Evolutionary conservation across 768 basidiomycete genomes (phyloP).

Genomic region (Rhizopogon vesiculosus): DNA sequence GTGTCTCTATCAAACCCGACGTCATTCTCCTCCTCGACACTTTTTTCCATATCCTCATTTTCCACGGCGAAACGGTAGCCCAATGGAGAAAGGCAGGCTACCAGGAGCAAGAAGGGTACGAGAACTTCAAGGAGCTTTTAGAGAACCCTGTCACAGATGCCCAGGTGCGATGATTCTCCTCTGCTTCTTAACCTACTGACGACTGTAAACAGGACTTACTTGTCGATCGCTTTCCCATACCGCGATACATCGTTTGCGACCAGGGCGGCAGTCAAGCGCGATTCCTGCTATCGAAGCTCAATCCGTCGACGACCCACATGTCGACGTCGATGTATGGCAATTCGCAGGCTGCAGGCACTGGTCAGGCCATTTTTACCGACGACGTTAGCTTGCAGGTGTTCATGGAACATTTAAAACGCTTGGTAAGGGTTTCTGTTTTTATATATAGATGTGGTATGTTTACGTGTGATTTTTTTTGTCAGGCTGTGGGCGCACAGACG

Average conservation of each 20-base stretch:
- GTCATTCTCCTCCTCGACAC: slow-evolving; percentile 96
- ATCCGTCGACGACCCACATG: slow-evolving; percentile 98
- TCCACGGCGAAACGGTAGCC: slow-evolving; percentile 96
- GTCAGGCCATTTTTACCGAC: slow-evolving; percentile 97
- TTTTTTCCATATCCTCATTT: slow-evolving; percentile 99
- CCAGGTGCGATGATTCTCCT: slow-evolving; percentile 44
- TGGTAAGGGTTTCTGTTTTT: slow-evolving; percentile 46
- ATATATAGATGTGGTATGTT: not conserved
- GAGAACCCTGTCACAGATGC: slow-evolving; percentile 86
- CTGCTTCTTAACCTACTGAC: not conserved
- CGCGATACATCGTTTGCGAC: slow-evolving; percentile 96
- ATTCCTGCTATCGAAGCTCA: slow-evolving; percentile 95
- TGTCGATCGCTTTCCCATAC: slow-evolving; percentile 93
- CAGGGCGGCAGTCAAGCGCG: slow-evolving; percentile 97
- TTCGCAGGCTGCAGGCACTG: slow-evolving; percentile 56
- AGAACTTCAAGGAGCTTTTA: slow-evolving; percentile 94
- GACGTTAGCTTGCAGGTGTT: slow-evolving; percentile 97
- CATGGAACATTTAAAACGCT: slow-evolving; percentile 94
- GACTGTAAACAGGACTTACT: slow-evolving; percentile 70
- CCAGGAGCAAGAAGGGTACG: slow-evolving; percentile 98
- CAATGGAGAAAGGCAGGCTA: slow-evolving; percentile 99
- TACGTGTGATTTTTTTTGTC: slow-evolving; percentile 1
- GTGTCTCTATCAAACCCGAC: slow-evolving; percentile 95
- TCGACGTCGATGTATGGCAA: slow-evolving; percentile 88
- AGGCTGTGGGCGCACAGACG: slow-evolving; percentile 70